phyloP scores from a whole-genome alignment of 1,284 basidiomycete genomes.

The Phenoliferia sp. region DNA sequence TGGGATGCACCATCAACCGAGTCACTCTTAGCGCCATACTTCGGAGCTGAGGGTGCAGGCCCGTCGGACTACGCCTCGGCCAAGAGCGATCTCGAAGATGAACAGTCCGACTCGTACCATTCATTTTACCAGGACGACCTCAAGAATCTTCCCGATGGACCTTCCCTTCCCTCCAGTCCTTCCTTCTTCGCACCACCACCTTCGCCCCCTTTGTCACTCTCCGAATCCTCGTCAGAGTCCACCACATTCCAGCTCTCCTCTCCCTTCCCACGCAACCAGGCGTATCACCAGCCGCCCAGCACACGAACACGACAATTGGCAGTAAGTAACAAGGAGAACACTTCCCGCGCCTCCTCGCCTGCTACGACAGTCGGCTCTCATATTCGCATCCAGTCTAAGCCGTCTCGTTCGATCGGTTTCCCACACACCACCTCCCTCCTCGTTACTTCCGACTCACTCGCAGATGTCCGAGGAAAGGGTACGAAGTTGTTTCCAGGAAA shows the following conservation, averaged over 20 bases:
- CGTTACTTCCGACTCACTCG: slow-evolving; percentile 19
- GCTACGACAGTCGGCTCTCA: background rate
- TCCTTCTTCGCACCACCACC: background rate
- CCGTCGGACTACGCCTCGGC: too few relatives aligned
- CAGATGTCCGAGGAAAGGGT: slow-evolving; percentile 12
- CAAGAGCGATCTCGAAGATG: too few relatives aligned
- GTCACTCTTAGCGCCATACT: too few relatives aligned
- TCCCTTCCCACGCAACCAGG: background rate
- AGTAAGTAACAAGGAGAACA: slow-evolving; percentile 1
- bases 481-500: background rate
- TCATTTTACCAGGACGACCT: too few relatives aligned
- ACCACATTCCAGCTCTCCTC: background rate
- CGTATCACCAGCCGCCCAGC: background rate
- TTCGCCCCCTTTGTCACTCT: background rate
- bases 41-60: too few relatives aligned
- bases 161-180: background rate
- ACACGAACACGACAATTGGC: background rate
- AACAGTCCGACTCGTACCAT: too few relatives aligned
- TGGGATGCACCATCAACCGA: too few relatives aligned
- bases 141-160: background rate
- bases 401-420: background rate
- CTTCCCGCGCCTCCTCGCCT: background rate
- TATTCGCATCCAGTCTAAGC: background rate
- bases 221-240: background rate
- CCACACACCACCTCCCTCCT: slow-evolving; percentile 11